These are phyloP conservation scores for Quercus mongolica DNA, from an alignment of 306 rosid species.

Conservation along the genomic window DNA sequence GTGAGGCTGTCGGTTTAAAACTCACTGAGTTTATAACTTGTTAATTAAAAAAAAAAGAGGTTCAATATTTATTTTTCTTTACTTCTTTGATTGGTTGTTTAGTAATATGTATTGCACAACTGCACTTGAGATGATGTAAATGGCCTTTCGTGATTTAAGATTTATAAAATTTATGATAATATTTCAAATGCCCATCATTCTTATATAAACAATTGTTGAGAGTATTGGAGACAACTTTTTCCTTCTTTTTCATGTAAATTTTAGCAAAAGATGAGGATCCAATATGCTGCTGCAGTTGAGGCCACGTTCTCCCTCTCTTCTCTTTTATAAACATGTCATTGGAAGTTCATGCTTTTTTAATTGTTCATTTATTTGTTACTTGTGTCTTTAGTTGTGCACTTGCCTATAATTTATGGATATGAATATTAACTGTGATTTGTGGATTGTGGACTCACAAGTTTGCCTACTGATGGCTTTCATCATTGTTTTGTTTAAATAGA, in stretches of 20 bases:
- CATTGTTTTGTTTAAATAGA: conserved; percentile 40
- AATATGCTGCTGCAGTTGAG: neutral
- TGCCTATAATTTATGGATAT: neutral
- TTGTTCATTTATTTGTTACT: neutral
- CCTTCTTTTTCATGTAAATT: neutral
- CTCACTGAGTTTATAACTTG: neutral
- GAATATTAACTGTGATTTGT: neutral
- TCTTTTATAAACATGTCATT: neutral
- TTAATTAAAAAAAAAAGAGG: neutral
- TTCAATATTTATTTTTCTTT: neutral
- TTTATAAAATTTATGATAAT: neutral
- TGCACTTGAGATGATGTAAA: neutral
- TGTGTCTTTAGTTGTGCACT: neutral
- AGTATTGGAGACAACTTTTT: neutral
- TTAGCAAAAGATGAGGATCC: neutral
- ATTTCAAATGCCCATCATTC: neutral
- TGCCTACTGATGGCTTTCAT: neutral
- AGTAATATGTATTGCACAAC: neutral
- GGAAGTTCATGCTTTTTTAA: neutral
- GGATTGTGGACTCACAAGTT: neutral
- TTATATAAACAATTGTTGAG: neutral
- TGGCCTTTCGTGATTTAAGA: neutral
- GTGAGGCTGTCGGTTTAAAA: no score
- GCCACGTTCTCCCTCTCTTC: neutral
- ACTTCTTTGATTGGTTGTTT: neutral